Evolutionary conservation across 23 red algal genomes (phyloP), one percentile per base, ranked within the genome.

Genomic region (Cyanidiococcus yangmingshanensis): DNA sequence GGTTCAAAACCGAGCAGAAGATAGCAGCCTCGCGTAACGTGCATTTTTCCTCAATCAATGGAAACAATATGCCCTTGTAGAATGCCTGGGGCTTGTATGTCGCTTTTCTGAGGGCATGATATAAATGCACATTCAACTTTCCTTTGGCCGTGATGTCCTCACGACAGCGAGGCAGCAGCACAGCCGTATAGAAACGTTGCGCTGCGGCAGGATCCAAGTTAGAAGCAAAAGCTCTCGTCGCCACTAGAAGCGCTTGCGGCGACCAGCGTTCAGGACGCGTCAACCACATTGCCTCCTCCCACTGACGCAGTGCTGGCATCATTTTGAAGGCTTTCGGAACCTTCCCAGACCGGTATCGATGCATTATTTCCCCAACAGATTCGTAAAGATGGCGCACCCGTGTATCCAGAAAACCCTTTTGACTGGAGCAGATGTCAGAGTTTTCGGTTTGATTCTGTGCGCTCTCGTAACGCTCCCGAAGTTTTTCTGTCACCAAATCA

Each of bases 251-350:
- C 1, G 94, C 86, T n/a, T 80, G 79, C 1, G 94, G 74, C 1
- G 85, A 89, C 94, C 94, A 98, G 77, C 86, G 84, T 57, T 89
- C 87, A 24, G 94, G 94, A 26, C 86, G 79, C 7, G 94, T 98
- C 29, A 90, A 59, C 68, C 82, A 82, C 82, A 98, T 75, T 1
- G 91, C 41, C 30, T 86, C 79, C 79, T 98, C 80, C 94, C 94
- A 98, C 68, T 91, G 86, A 12, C 54, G 15, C 34, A 89, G 41
- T 26, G 80, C 79, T 38, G 94, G 88, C 29, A 98, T 84, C 36
- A 98, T 74, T 57, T 91, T 98, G 68, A 98, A 88, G 35, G 94
- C 88, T 76, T 98, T 98, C 17, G 94, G 94, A 50, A 98, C 77
- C 37, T 91, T 91, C 54, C 94, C 94, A 30, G 85, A 88, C 37